A percentile compares a stretch with the other conserved stretches of the same genome.
phyloP scores from a whole-genome alignment of 495 filamentous ascomycete genomes.

The Trichocladium uniseriatum region DNA sequence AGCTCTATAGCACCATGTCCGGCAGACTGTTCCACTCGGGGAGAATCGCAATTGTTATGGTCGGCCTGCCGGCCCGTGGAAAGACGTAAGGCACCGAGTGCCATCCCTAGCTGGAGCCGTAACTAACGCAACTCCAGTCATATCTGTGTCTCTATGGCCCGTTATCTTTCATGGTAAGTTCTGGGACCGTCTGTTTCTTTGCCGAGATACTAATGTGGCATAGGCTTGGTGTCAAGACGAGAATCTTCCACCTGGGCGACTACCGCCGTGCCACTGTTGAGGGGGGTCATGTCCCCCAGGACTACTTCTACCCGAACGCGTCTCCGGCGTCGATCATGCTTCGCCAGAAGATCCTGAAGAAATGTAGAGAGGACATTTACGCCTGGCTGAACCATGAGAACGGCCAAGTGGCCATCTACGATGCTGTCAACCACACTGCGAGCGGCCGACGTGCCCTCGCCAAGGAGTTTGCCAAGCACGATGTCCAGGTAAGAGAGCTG shows the following conservation, averaged over 20 bases:
- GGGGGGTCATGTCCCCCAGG: conserved; percentile 81
- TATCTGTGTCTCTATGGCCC: conserved; percentile 86
- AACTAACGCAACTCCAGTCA: conserved; percentile 45
- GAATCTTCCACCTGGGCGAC: conserved; percentile 94
- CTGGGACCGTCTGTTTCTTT: not conserved
- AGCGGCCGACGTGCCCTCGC: conserved; percentile 77
- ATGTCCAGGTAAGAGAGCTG: conserved; percentile 64
- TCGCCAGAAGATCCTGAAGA: conserved; percentile 93
- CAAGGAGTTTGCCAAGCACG: conserved; percentile 92
- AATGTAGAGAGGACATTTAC: conserved; percentile 95
- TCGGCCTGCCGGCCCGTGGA: conserved; percentile 88
- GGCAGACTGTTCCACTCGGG: conserved; percentile 95
- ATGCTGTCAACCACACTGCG: conserved; percentile 91
- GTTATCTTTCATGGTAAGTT: conserved; percentile 85
- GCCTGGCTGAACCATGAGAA: conserved; percentile 94
- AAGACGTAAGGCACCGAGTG: conserved; percentile 61
- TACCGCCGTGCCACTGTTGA: conserved; percentile 88
- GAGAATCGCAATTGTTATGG: conserved; percentile 92
- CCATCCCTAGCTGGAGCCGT: not conserved
- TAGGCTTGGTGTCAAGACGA: conserved; percentile 95
- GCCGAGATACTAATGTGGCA: conserved; percentile 11
- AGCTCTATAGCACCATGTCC: conserved; percentile 96
- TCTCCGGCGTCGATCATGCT: conserved; percentile 78
- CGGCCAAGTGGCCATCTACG: conserved; percentile 96
- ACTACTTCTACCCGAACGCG: conserved; percentile 96